Evolutionary conservation across 2,329 filamentous ascomycete species (phyloP), one percentile per base, ranked within the genome.

Genomic region (Aspergillus caelatus): DNA sequence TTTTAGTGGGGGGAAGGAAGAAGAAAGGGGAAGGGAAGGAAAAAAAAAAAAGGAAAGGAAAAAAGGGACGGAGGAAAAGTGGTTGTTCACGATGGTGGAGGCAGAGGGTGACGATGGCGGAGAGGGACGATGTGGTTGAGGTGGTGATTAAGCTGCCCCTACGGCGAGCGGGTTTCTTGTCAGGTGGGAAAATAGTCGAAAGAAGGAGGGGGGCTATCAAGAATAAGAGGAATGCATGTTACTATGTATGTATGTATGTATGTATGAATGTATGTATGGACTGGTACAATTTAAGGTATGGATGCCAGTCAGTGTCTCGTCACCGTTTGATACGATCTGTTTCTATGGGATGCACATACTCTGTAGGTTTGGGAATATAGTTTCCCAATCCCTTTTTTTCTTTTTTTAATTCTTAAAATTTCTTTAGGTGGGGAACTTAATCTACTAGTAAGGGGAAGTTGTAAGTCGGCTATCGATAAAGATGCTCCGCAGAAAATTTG

Each of bases 11-110:
- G 59, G 63, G 34, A 36, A 65, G 65, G 67, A 61, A 67, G 66
- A 58, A 69, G 63, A 39, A 41, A 19, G 39, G 39, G 3, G 65
- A 64, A 63, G 68, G 68, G 63, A 64, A 67, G 67, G 65, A 62
- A 68, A 70, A 65, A 67, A 64, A 66, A 41, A 39, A 57, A 50
- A 57, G 34, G 62, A 65, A 63, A 57, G 61, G 43, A 62, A 60
- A 58, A 58, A 58, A 65, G 60, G 45, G 62, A 43, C 56, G 61
- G 50, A 50, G 32, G 46, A 26, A 53, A 52, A 39, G 53, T 46
- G 56, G 48, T 59, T 26, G 60, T 57, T 34, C 54, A 60, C 26
- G 60, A 61, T 53, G 59, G 58, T 57, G 46, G 48, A 39, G n/a
- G 39, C 39, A 36, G 52, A 52, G 28, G 26, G 32, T 60, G 21